Evolutionary conservation across 306 rosid genomes (phyloP), one percentile per base, ranked within the genome.

Genomic region (Clitoria ternatea): DNA sequence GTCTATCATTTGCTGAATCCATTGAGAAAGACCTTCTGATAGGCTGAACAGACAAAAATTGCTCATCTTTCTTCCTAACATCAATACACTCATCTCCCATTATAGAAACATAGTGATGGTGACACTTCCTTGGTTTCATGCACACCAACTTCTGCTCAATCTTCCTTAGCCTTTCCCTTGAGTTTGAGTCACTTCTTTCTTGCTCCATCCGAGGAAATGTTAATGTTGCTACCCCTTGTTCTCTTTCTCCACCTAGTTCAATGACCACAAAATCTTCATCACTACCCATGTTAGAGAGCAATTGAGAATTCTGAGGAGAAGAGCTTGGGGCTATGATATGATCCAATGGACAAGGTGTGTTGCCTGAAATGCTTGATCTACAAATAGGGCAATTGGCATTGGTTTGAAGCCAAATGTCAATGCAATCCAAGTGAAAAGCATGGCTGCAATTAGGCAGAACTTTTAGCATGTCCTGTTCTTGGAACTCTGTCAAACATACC

Each of bases 1-100:
- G 79, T 70, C 81, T 75, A 68, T 85, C 88, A 36, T 77, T 73
- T 4, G 93, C 87, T 47, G 91, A 90, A 70, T 90, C 87, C 88
- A 86, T 78, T 23, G 94, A 90, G 75, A 90, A 87, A 69, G 91
- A 90, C 77, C 94, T 78, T 73, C 88, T 65, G 6, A 87, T 75
- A 4, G 93, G 87, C 40, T 82, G 91, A 70, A 90, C 23, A 27
- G 72, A 74, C 23, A 29, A 2, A 29, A 90, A 90, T 47, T 82
- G 85, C 0, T 87, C 88, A 29, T 90, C 87, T 48, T 85, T 84
- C 43, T 80, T 77, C 68, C 91, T 74, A 14, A 74, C 54, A 76
- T 90, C 88, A 74, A 90, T 85, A 39, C 87, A 84, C 74, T 90
- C 96, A 65, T 87, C 93, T 7, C 88, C 96, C 91, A 85, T 85